Percentiles rank a stretch among this genome's conserved stretches.
These are phyloP conservation scores for Scedosporium dehoogii DNA, from an alignment of 2,329 filamentous ascomycete species.

Conservation along the genomic window DNA sequence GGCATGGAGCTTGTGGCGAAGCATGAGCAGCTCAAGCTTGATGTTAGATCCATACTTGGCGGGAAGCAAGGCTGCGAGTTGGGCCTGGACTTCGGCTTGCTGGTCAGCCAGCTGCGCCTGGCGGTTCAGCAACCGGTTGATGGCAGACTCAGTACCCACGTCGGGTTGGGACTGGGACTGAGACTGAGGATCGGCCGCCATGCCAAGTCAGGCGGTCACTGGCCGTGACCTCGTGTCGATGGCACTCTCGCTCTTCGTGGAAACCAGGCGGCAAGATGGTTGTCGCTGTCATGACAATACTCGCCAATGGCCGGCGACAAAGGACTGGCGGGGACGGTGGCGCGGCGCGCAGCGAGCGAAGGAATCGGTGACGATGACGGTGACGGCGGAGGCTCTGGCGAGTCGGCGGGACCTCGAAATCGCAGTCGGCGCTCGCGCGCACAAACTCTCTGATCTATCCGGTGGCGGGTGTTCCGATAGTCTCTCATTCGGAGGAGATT, in stretches of 20 bases:
- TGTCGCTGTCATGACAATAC: slow-evolving; percentile 5
- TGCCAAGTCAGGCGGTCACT: slow-evolving; percentile 7
- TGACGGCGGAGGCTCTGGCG: not conserved
- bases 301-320: not conserved
- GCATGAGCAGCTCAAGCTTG: slow-evolving; percentile 41
- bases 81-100: slow-evolving; percentile 42
- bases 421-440: not conserved
- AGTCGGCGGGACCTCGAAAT: not conserved
- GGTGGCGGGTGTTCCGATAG: not conserved
- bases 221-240: slow-evolving; percentile 9
- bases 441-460: not conserved
- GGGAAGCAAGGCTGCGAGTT: slow-evolving; percentile 36
- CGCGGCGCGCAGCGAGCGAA: not conserved
- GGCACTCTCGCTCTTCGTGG: slow-evolving; percentile 5
- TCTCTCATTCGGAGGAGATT: not conserved
- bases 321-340: not conserved
- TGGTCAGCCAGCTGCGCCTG: slow-evolving; percentile 23
- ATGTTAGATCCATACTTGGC: slow-evolving; percentile 36
- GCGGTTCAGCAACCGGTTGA: slow-evolving; percentile 32
- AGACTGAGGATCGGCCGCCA: slow-evolving; percentile 13
- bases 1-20: slow-evolving; percentile 43
- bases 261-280: not conserved
- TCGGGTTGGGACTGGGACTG: slow-evolving; percentile 28
- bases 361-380: not conserved
- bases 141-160: slow-evolving; percentile 15